Percentiles rank a stretch among this genome's conserved stretches.
Evolutionary conservation across 2,329 filamentous ascomycete genomes (phyloP).

Genomic region (Lecanosticta acicola): DNA sequence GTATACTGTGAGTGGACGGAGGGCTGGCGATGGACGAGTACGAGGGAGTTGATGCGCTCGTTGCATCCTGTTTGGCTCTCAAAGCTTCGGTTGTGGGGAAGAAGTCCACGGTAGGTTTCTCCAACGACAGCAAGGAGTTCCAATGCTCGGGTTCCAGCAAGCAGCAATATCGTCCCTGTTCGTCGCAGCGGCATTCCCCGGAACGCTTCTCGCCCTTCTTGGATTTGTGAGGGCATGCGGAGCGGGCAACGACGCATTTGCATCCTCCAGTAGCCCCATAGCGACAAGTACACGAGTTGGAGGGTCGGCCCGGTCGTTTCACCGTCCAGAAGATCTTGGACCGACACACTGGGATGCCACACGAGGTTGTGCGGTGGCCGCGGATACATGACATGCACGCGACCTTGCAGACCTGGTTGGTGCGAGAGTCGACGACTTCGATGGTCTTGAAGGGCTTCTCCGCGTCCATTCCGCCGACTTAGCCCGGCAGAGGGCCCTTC

Average conservation of each 20-base stretch:
- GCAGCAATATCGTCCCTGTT: conserved; percentile 32
- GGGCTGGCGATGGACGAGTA: conserved; percentile 15
- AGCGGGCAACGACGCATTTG: conserved; percentile 31
- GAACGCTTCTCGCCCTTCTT: conserved; percentile 33
- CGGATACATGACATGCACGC: conserved; percentile 35
- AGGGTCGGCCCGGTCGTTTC: conserved; percentile 32
- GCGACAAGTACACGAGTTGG: conserved; percentile 32
- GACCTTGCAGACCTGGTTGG: conserved; percentile 31
- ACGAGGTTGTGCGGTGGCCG: conserved; percentile 32
- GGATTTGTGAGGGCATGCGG: conserved; percentile 31
- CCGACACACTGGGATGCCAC: conserved; percentile 33
- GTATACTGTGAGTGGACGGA: conserved; percentile 11
- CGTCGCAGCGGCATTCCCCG: conserved; percentile 31
- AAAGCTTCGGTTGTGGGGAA: conserved; percentile 25
- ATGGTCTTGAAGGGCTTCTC: conserved; percentile 35
- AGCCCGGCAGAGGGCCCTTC: neutral
- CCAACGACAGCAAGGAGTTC: conserved; percentile 24
- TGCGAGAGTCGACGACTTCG: conserved; percentile 30
- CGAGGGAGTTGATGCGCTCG: conserved; percentile 13
- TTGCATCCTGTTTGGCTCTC: conserved; percentile 18
- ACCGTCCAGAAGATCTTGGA: conserved; percentile 34
- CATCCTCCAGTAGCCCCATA: conserved; percentile 30
- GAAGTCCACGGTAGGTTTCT: conserved; percentile 30
- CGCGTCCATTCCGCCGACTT: conserved; percentile 19
- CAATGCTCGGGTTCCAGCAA: conserved; percentile 30